A percentile compares a stretch with the other conserved stretches of the same genome.
Evolutionary conservation across 257 asterid species (phyloP).

Genomic region (Nicotiana knightiana): DNA sequence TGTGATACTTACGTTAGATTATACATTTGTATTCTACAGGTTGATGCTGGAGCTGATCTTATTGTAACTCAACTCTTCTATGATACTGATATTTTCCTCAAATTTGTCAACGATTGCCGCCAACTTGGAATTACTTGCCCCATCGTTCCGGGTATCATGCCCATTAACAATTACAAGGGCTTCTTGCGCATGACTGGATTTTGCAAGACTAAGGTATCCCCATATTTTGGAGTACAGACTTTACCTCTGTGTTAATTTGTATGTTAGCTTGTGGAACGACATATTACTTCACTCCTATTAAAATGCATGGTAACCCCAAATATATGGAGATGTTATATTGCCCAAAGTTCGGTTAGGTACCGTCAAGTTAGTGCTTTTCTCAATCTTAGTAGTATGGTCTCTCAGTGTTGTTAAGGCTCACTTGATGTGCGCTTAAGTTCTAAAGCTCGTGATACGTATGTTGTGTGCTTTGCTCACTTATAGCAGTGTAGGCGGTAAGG

Average conservation of each 20-base stretch:
- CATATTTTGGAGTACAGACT: background rate
- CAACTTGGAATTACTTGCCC: slow-evolving; percentile 89
- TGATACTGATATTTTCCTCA: slow-evolving; percentile 90
- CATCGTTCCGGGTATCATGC: slow-evolving; percentile 97
- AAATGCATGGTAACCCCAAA: background rate
- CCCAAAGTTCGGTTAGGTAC: background rate
- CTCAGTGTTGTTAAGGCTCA: background rate
- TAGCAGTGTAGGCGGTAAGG: too few species aligned
- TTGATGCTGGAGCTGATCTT: slow-evolving; percentile 95
- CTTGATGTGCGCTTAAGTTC: background rate
- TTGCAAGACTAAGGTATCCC: slow-evolving; percentile 88
- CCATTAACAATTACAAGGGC: slow-evolving; percentile 94
- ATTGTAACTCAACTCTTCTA: slow-evolving; percentile 92
- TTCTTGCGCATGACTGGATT: slow-evolving; percentile 98
- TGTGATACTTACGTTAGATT: background rate
- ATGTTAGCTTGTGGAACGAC: background rate
- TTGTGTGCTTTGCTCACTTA: too few species aligned
- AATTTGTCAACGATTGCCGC: slow-evolving; percentile 90
- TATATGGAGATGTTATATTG: background rate
- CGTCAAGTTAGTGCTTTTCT: background rate
- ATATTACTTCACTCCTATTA: background rate
- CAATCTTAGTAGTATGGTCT: background rate
- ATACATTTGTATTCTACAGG: slow-evolving; percentile 38
- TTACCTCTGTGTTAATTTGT: background rate
- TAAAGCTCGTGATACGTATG: too few species aligned